Evolutionary conservation across 441 rosid genomes (phyloP).

Genomic region (Raphanus hybrid): DNA sequence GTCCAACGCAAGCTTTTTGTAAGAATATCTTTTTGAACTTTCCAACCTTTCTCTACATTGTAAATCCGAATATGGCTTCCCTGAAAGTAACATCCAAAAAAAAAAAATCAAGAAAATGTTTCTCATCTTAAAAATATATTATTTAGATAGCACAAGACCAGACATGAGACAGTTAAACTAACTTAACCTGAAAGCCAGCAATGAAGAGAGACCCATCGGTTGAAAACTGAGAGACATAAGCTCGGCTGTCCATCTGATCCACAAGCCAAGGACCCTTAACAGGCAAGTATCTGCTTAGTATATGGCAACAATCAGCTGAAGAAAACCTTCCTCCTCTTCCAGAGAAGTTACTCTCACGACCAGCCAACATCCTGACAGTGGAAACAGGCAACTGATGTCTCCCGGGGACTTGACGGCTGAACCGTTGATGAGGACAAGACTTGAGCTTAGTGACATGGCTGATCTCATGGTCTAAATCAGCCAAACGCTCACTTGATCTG

Average conservation of each 20-base stretch:
- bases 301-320: background rate
- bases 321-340: background rate
- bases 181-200: background rate
- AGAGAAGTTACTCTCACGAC: background rate
- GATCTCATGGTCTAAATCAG: background rate
- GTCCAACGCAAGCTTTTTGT: constrained; percentile 83
- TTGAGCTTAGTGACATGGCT: background rate
- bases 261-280: constrained; percentile 58
- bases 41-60: constrained; percentile 78
- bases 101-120: background rate
- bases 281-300: background rate
- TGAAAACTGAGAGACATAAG: constrained; percentile 82
- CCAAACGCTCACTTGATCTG: background rate
- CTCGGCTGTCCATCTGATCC: constrained; percentile 55
- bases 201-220: constrained; percentile 58
- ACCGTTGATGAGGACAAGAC: background rate
- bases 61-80: constrained; percentile 75
- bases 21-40: constrained; percentile 70
- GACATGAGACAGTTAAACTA: background rate
- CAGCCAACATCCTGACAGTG: background rate
- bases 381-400: background rate
- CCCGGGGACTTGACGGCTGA: background rate
- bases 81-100: constrained; percentile 44
- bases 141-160: background rate
- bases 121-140: background rate